Percentiles rank a stretch among this genome's conserved stretches.
Evolutionary conservation across 371 early-diverging fungal species (phyloP).

Genomic region (Mucor velutinosus): DNA sequence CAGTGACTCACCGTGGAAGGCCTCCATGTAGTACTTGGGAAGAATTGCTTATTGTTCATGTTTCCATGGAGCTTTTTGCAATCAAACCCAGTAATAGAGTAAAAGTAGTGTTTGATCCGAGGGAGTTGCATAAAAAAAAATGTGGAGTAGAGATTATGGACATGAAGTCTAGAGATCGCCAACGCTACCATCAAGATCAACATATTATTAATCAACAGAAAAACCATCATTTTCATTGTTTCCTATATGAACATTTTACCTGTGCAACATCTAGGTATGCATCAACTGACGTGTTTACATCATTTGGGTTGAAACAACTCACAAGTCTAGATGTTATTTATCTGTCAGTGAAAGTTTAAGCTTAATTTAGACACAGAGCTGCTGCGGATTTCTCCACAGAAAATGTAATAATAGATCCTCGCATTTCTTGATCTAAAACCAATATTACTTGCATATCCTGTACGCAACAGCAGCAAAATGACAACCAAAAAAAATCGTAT

Average conservation of each 20-base stretch:
- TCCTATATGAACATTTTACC: background rate
- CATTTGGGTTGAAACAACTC: background rate
- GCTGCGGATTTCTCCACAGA: background rate
- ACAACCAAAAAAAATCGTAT: background rate
- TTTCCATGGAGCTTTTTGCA: background rate
- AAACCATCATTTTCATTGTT: background rate
- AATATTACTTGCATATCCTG: background rate
- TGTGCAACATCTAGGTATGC: background rate
- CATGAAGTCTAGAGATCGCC: background rate
- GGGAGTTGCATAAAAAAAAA: background rate
- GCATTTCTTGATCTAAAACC: background rate
- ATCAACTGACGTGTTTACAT: background rate
- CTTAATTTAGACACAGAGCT: background rate
- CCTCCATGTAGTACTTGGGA: background rate
- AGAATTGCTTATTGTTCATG: background rate
- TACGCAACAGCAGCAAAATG: background rate
- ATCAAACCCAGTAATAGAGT: background rate
- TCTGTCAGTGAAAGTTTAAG: background rate
- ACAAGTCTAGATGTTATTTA: background rate
- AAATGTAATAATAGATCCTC: background rate
- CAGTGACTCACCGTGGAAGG: background rate
- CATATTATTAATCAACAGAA: background rate
- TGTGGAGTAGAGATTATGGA: background rate
- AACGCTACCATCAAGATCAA: background rate
- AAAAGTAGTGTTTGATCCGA: background rate